Base-by-base conservation (phyloP, 305 asterid genomes). In the Fraxinus albicans region DNA sequence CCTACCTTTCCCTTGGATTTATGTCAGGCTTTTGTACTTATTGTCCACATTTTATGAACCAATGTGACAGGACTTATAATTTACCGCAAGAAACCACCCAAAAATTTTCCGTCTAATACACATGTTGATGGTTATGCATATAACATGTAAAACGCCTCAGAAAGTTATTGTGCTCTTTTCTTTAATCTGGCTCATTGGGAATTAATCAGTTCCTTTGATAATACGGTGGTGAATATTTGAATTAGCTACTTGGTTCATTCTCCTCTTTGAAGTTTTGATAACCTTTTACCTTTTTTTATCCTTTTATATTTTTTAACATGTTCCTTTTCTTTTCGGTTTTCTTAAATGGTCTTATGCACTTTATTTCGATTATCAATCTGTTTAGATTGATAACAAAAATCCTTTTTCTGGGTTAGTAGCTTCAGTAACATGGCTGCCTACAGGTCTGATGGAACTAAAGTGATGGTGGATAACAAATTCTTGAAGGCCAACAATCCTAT, bases 391-490 rank as follows among this genome's bases (percentile, higher is more conserved):
- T n/a, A n/a, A 70, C 81, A 53, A 65, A 34, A 77, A 4, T 29
- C 15, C 47, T 21, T 40, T 60, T 42, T 65, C 2, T 69, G 17
- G 29, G 38, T 84, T 69, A 53, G 29, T 6, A 25, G 12, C 29
- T 1, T 53, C 2, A 0, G 25, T 55, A 10, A 23, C 13, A 36
- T 34, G 75, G 53, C 1, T 79, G 86, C 84, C 80, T 88, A 80
- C 90, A 94, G 99, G 94, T 85, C 95, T 69, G 98, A 95, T 86
- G 99, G 99, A 79, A 92, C 89, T 83, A 93, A 88, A 88, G 87
- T 90, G 55, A 88, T 86, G 6, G 98, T 95, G 89, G 97, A 93
- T 79, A 95, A 94, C 92, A 93, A 91, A 77, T 94, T 89, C 86
- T 90, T 95, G 85, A 95, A 94, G 90, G 91, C 91, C 74, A 87